Evolutionary conservation across 148 eudicot genomes (phyloP).

Genomic region (Amaranthus hypochondriacus): DNA sequence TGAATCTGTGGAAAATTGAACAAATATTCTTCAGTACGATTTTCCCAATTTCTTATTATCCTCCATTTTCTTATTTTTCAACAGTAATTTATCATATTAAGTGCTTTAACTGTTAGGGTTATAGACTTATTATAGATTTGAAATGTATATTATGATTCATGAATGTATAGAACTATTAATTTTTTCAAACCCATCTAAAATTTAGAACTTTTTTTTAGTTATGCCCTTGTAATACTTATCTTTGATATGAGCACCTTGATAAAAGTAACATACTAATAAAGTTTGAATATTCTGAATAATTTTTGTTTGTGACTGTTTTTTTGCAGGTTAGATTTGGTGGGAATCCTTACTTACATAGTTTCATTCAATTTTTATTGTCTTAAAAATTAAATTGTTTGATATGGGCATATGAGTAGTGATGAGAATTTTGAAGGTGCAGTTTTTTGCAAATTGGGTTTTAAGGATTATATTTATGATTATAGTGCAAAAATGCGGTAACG

Average conservation of each 20-base stretch:
- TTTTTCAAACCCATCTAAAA: background rate
- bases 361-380: background rate
- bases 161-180: background rate
- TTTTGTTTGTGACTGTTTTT: background rate
- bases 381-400: constrained; percentile 1
- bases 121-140: too few relatives aligned
- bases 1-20: too few relatives aligned
- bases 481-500: too few relatives aligned
- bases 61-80: too few relatives aligned
- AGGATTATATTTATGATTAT: too few relatives aligned
- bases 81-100: too few relatives aligned
- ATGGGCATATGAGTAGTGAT: background rate
- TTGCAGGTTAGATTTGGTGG: constrained; percentile 19
- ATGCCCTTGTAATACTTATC: constrained; percentile 14
- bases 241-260: constrained; percentile 10
- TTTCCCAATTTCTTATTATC: too few relatives aligned
- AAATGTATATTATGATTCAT: too few relatives aligned
- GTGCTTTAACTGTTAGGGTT: too few relatives aligned
- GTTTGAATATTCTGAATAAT: constrained; percentile 4
- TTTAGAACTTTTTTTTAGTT: background rate
- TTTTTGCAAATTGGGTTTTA: constrained; percentile 2
- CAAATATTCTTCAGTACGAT: too few relatives aligned
- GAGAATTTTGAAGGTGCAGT: background rate
- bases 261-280: background rate
- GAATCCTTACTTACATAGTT: background rate